Evolutionary conservation across 176 grass and related monocot species (phyloP).

Genomic region (Cocos nucifera): DNA sequence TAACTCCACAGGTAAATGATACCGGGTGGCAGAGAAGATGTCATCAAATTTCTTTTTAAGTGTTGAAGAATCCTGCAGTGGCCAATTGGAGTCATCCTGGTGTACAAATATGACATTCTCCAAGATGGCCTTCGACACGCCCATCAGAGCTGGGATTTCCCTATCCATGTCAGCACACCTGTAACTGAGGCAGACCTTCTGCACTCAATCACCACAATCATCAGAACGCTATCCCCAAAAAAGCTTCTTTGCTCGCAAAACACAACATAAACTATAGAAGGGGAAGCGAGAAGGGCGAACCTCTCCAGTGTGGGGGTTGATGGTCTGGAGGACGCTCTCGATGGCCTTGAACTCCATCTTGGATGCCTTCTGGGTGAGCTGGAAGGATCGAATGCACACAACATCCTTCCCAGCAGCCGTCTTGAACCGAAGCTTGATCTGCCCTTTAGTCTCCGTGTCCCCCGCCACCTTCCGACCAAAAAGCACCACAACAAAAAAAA

Average conservation of each 20-base stretch:
- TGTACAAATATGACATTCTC: constrained; percentile 99
- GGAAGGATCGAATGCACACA: constrained; percentile 92
- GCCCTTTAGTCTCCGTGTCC: constrained; percentile 84
- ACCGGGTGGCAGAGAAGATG: constrained; percentile 98
- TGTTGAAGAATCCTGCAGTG: constrained; percentile 84
- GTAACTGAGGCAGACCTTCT: constrained; percentile 98
- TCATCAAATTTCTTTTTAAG: constrained; percentile 99
- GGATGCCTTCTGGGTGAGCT: constrained; percentile 94
- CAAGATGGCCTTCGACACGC: constrained; percentile 90
- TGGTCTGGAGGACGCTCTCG: constrained; percentile 91
- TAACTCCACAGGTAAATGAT: constrained; percentile 8
- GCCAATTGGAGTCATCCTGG: constrained; percentile 97
- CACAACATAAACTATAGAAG: background rate
- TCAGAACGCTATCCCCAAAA: background rate
- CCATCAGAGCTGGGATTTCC: constrained; percentile 94
- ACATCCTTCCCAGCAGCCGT: constrained; percentile 91
- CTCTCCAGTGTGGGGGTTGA: constrained; percentile 95
- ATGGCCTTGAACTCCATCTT: constrained; percentile 99
- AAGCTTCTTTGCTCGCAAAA: constrained; percentile 4
- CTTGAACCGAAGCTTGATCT: constrained; percentile 91
- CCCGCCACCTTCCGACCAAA: constrained; percentile 53
- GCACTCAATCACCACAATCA: constrained; percentile 17
- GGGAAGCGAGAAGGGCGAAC: constrained; percentile 15
- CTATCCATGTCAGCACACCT: constrained; percentile 97
- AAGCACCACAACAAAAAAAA: background rate